phyloP scores from a whole-genome alignment of 805 yeast genomes.

The Saccharomycopsis fibuligera region DNA sequence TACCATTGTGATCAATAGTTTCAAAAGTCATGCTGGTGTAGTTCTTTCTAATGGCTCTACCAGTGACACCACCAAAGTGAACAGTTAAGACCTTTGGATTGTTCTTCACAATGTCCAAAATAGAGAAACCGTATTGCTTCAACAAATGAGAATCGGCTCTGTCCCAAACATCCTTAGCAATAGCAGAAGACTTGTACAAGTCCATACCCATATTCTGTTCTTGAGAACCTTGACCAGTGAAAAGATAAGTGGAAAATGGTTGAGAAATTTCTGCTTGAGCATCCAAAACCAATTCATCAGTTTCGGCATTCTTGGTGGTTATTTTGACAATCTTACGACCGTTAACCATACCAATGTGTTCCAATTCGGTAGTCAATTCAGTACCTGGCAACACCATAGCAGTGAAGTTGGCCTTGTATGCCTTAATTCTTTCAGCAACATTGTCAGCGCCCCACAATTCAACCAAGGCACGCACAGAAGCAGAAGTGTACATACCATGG shows the following conservation, averaged over 20 bases:
- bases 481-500: slow-evolving; percentile 98
- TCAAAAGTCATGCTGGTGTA: slow-evolving; percentile 97
- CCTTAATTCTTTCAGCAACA: slow-evolving; percentile 92
- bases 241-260: slow-evolving; percentile 92
- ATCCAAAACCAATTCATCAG: slow-evolving; percentile 66
- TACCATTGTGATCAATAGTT: slow-evolving; percentile 80
- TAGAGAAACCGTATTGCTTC: slow-evolving; percentile 93
- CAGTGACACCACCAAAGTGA: slow-evolving; percentile 97
- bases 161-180: slow-evolving; percentile 96
- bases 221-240: slow-evolving; percentile 99
- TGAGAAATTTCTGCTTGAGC: slow-evolving; percentile 99
- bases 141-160: slow-evolving; percentile 93
- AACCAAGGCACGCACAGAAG: slow-evolving; percentile 88
- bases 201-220: slow-evolving; percentile 99
- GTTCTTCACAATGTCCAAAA: slow-evolving; percentile 88
- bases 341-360: slow-evolving; percentile 97
- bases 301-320: slow-evolving; percentile 77
- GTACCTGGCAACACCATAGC: slow-evolving; percentile 99
- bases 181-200: slow-evolving; percentile 80
- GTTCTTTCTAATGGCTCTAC: slow-evolving; percentile 90
- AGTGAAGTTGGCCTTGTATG: slow-evolving; percentile 81
- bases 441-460: slow-evolving; percentile 99
- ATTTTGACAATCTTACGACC: slow-evolving; percentile 97
- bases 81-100: slow-evolving; percentile 94
- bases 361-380: slow-evolving; percentile 75